Conservation (phyloP, 208 protist genomes). For the Leishmania gerbilli region DNA sequence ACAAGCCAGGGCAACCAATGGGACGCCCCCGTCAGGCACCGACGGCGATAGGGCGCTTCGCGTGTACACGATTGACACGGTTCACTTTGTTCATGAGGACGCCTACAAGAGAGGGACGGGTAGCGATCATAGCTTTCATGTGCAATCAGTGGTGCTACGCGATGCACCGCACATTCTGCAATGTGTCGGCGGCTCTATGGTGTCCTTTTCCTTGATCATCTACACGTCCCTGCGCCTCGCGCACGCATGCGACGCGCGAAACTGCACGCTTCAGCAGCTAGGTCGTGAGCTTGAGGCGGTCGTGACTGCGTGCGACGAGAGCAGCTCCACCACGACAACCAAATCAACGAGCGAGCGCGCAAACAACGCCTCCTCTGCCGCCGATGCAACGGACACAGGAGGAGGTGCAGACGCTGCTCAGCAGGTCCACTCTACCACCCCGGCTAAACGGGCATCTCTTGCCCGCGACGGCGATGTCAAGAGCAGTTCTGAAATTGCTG, state of each 20-base stretch:
- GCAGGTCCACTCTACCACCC: neutral
- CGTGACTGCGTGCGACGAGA: neutral
- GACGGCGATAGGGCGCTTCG: neutral
- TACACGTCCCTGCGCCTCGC: constrained; percentile 33
- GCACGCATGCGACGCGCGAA: constrained; percentile 4
- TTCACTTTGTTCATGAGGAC: constrained; percentile 82
- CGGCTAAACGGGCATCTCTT: neutral
- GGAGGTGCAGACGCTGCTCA: neutral
- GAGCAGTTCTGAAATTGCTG: neutral
- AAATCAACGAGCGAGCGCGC: neutral
- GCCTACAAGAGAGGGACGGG: constrained; percentile 35
- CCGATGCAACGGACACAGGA: neutral
- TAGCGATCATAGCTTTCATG: constrained; percentile 57
- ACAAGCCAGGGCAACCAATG: neutral
- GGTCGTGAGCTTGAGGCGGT: neutral
- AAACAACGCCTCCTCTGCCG: neutral
- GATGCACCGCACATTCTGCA: constrained; percentile 58
- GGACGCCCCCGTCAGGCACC: neutral
- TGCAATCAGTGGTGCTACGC: constrained; percentile 69
- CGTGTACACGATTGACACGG: constrained; percentile 45
- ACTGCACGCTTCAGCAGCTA: neutral
- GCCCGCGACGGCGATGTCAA: neutral
- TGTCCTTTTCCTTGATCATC: constrained; percentile 64
- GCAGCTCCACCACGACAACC: neutral
- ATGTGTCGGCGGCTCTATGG: constrained; percentile 77